A percentile compares a stretch with the other conserved stretches of the same genome.
Evolutionary conservation across 495 filamentous ascomycete species (phyloP).

Genomic region (Tuber brumale): DNA sequence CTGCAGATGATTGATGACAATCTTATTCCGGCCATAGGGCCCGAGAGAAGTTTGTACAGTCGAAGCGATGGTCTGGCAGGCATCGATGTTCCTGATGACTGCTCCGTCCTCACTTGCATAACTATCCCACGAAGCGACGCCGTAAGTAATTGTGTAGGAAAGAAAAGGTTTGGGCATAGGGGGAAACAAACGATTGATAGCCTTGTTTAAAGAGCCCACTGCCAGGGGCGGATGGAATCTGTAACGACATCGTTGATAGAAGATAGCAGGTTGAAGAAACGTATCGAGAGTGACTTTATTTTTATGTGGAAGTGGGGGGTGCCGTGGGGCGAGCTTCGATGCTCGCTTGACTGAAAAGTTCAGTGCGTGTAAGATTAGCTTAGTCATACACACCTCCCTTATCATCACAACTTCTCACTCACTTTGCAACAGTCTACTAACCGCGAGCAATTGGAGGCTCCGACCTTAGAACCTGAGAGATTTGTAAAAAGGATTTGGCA

Average conservation of each 20-base stretch:
- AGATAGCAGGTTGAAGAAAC: not conserved
- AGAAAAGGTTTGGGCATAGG: constrained; percentile 16
- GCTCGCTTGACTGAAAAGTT: not conserved
- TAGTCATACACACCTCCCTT: not conserved
- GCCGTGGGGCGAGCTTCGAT: not conserved
- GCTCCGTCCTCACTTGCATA: constrained; percentile 98
- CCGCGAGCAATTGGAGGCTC: not conserved
- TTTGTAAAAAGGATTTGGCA: not conserved
- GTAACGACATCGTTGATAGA: constrained; percentile 70
- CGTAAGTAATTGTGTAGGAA: constrained; percentile 13
- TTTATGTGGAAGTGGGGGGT: not conserved
- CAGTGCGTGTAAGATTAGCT: not conserved
- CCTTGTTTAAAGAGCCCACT: constrained; percentile 90
- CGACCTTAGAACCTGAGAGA: not conserved
- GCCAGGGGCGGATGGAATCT: constrained; percentile 88
- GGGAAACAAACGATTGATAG: constrained; percentile 74
- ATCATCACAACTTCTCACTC: not conserved
- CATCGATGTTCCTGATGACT: constrained; percentile 96
- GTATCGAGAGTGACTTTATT: not conserved
- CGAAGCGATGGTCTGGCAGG: constrained; percentile 87
- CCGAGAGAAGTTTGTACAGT: constrained; percentile 96
- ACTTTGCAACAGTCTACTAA: not conserved
- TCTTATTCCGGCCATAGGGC: constrained; percentile 98
- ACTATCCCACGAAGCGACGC: constrained; percentile 48
- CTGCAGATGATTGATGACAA: constrained; percentile 99